phyloP scores from a whole-genome alignment of 2,329 filamentous ascomycete species.

The Epichloe sibirici region DNA sequence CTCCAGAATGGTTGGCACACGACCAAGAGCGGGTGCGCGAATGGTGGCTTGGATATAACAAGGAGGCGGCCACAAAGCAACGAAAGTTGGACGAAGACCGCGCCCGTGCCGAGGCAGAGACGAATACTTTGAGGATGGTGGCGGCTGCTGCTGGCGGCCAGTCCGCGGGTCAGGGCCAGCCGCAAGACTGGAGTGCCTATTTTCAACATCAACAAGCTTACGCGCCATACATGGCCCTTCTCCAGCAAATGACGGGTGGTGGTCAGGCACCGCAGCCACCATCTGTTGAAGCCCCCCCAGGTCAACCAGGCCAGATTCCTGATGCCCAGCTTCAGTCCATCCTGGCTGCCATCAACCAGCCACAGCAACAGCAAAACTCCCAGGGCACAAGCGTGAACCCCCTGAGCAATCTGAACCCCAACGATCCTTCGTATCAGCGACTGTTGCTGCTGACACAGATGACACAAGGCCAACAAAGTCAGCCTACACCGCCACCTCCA shows the following conservation, averaged over 20 bases:
- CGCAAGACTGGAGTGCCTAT: conserved; percentile 18
- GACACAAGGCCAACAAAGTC: conserved; percentile 20
- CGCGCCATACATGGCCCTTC: conserved; percentile 29
- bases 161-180: conserved; percentile 7
- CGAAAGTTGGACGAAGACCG: conserved; percentile 27
- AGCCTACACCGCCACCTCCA: conserved; percentile 14
- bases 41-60: conserved; percentile 40
- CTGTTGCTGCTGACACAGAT: conserved; percentile 26
- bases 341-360: conserved; percentile 29
- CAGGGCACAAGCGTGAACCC: conserved; percentile 10
- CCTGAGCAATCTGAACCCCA: conserved; percentile 21
- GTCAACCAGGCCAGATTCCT: conserved; percentile 18
- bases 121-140: conserved; percentile 15
- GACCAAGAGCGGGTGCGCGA: conserved; percentile 34
- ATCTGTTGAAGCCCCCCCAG: conserved; percentile 5
- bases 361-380: conserved; percentile 8
- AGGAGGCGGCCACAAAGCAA: conserved; percentile 25
- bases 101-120: conserved; percentile 22
- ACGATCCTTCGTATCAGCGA: conserved; percentile 29
- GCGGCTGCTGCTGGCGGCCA: conserved; percentile 8
- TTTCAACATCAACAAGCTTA: conserved; percentile 20
- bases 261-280: conserved; percentile 17
- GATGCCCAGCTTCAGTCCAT: conserved; percentile 31
- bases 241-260: conserved; percentile 27
- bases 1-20: conserved; percentile 39